Conservation (phyloP, 176 grass and related monocot genomes). For the Neostapfia colusana region DNA sequence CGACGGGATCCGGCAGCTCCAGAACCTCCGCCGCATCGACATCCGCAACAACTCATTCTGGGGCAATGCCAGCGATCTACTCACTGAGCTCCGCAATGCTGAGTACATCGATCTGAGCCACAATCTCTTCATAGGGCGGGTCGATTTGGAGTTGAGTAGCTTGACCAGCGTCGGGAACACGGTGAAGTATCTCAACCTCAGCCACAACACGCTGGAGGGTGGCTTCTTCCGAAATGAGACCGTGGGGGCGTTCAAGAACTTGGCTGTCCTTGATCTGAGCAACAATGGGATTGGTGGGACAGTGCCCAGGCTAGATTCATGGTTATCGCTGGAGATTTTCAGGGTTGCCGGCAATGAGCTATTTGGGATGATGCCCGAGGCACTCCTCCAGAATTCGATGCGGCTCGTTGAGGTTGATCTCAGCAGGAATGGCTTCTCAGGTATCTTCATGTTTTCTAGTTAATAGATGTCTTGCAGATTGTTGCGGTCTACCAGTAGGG, state of each 20-base stretch:
- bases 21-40: constrained; percentile 88
- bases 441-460: constrained; percentile 47
- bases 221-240: constrained; percentile 64
- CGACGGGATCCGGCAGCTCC: constrained; percentile 77
- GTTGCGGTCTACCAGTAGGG: constrained; percentile 3
- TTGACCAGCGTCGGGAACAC: constrained; percentile 79
- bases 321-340: constrained; percentile 76
- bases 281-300: constrained; percentile 68
- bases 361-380: constrained; percentile 66
- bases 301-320: constrained; percentile 58
- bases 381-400: constrained; percentile 69
- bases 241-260: constrained; percentile 74
- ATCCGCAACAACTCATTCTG: constrained; percentile 76
- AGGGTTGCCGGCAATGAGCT: constrained; percentile 56
- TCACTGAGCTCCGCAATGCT: constrained; percentile 65
- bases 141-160: constrained; percentile 50
- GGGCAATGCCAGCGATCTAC: constrained; percentile 69
- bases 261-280: constrained; percentile 83
- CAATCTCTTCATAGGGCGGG: constrained; percentile 67
- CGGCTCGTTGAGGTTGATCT: constrained; percentile 80
- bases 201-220: constrained; percentile 69
- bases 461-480: not conserved
- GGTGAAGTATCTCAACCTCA: constrained; percentile 90
- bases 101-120: constrained; percentile 81
- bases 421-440: constrained; percentile 88